Percentiles rank a stretch among this genome's conserved stretches.
Conservation (phyloP, 495 filamentous ascomycete species). For the Terfezia boudieri region DNA sequence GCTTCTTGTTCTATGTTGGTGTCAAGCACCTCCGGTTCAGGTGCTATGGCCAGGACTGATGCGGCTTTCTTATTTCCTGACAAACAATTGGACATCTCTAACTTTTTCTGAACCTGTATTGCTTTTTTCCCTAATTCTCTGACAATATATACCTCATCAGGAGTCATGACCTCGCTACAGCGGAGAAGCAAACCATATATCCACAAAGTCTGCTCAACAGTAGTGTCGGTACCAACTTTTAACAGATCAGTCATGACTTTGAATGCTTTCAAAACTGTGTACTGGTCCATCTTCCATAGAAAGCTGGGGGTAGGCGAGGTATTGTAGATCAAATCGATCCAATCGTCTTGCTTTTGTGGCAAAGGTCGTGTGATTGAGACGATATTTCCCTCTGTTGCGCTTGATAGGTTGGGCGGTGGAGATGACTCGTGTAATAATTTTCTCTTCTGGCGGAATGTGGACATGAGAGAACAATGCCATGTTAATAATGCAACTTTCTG, state of each 20-base stretch:
- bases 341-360: conserved; percentile 1
- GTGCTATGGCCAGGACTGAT: too few species aligned
- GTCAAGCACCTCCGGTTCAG: too few species aligned
- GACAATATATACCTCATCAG: conserved; percentile 20
- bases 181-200: conserved; percentile 25
- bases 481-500: background rate
- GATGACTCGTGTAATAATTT: background rate
- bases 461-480: conserved; percentile 9
- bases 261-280: conserved; percentile 1
- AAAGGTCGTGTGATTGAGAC: background rate
- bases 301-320: conserved; percentile 1
- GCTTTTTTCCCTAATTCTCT: conserved; percentile 13
- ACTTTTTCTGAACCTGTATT: conserved; percentile 3
- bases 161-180: conserved; percentile 20
- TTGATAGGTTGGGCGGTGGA: background rate
- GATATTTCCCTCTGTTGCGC: background rate
- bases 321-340: conserved; percentile 1
- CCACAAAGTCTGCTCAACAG: conserved; percentile 18
- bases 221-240: background rate
- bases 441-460: conserved; percentile 3
- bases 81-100: background rate
- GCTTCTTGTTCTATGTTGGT: too few species aligned
- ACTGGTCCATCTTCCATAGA: conserved; percentile 7
- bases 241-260: conserved; percentile 1
- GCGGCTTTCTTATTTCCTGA: background rate